Conservation (phyloP, 441 rosid genomes). For the Sinapis alba region DNA sequence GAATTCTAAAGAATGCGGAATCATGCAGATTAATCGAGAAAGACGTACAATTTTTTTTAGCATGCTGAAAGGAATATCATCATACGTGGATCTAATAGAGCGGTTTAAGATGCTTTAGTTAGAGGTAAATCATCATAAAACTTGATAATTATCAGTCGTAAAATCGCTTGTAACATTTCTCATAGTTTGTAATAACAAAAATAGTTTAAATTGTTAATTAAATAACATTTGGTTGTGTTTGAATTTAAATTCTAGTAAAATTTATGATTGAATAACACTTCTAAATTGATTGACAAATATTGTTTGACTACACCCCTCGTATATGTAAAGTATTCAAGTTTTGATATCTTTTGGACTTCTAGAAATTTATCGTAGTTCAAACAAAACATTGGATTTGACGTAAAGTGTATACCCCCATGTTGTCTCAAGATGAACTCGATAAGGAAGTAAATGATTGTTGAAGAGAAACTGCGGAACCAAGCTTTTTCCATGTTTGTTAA, state of each 20-base stretch:
- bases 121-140: too few relatives aligned
- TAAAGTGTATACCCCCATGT: background rate
- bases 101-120: too few relatives aligned
- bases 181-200: background rate
- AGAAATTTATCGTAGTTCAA: background rate
- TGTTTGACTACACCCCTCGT: background rate
- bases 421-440: constrained; percentile 1
- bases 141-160: too few relatives aligned
- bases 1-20: too few relatives aligned
- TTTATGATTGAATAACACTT: background rate
- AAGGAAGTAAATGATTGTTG: constrained; percentile 7
- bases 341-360: constrained; percentile 6
- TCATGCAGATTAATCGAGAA: too few relatives aligned
- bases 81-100: too few relatives aligned
- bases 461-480: background rate
- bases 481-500: constrained; percentile 9
- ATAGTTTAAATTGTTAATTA: background rate
- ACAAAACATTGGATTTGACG: background rate
- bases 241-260: background rate
- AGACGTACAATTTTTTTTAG: too few relatives aligned
- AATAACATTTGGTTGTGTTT: background rate
- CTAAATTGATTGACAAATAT: background rate
- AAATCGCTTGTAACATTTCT: too few relatives aligned
- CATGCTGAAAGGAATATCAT: too few relatives aligned
- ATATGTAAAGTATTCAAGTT: background rate